These are phyloP conservation scores for Kwoniella europaea DNA, from an alignment of 768 basidiomycete genomes.

Conservation along the genomic window DNA sequence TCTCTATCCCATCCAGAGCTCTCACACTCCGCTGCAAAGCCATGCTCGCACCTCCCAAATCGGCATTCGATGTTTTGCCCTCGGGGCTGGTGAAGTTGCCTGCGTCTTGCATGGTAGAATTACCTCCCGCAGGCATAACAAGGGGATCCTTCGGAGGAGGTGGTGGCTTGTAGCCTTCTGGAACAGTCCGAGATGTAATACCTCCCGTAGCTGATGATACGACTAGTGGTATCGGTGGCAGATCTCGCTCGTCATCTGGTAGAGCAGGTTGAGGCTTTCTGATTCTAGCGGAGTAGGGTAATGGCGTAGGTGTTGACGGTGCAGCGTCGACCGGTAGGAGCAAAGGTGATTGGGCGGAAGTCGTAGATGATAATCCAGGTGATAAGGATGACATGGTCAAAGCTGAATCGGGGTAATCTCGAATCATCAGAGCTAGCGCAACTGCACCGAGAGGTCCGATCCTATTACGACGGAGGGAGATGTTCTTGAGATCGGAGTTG, in stretches of 20 bases:
- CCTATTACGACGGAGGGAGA: slow-evolving; percentile 86
- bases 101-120: slow-evolving; percentile 60
- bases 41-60: slow-evolving; percentile 59
- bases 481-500: slow-evolving; percentile 79
- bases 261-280: slow-evolving; percentile 24
- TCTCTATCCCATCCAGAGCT: slow-evolving; percentile 82
- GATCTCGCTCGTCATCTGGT: slow-evolving; percentile 30
- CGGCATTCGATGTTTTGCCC: slow-evolving; percentile 32
- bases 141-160: slow-evolving; percentile 64
- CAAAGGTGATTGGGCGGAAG: slow-evolving; percentile 1
- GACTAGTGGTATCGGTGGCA: slow-evolving; percentile 46
- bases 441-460: slow-evolving; percentile 85
- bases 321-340: not conserved
- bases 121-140: slow-evolving; percentile 53
- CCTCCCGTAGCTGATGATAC: slow-evolving; percentile 40
- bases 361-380: slow-evolving; percentile 23
- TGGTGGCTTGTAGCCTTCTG: slow-evolving; percentile 61
- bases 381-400: slow-evolving; percentile 56
- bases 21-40: slow-evolving; percentile 85
- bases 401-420: slow-evolving; percentile 85
- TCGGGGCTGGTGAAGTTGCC: slow-evolving; percentile 58
- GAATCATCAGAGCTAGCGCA: slow-evolving; percentile 91
- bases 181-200: slow-evolving; percentile 42
- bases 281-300: slow-evolving; percentile 23
- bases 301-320: slow-evolving; percentile 45